phyloP scores from a whole-genome alignment of 257 asterid genomes.

The Leptodermis oblonga region DNA sequence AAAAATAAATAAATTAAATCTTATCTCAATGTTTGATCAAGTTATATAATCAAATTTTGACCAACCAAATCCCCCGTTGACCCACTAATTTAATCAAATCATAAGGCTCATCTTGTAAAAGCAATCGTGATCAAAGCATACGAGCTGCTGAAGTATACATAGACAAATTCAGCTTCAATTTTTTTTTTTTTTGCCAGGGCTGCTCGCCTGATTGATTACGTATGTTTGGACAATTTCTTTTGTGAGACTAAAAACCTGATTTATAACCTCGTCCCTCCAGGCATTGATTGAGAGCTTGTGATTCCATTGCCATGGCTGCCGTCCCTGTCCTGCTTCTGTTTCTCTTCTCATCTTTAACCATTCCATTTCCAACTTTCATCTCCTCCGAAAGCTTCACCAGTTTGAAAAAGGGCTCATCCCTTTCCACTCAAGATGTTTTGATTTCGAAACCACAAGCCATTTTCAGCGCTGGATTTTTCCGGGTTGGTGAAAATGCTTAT shows the following conservation, averaged over 20 bases:
- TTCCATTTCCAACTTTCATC: constrained; percentile 5
- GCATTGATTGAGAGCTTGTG: neutral
- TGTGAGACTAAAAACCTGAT: neutral
- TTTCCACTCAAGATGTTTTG: constrained; percentile 14
- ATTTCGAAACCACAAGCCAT: constrained; percentile 15
- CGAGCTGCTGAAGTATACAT: neutral
- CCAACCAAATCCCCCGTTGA: no score
- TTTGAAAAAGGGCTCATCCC: constrained; percentile 14
- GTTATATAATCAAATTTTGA: no score
- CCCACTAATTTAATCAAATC: no score
- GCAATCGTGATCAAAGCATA: no score
- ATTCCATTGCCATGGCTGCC: constrained; percentile 16
- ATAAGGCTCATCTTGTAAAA: no score
- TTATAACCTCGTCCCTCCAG: no score
- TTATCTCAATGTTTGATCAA: no score
- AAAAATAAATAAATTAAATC: no score
- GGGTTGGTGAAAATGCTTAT: constrained; percentile 26
- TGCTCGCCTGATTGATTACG: no score
- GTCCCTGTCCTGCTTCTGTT: neutral
- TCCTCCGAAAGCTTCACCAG: neutral
- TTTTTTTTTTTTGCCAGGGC: no score
- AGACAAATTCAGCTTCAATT: neutral
- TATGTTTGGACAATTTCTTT: neutral
- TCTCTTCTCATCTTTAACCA: constrained; percentile 9
- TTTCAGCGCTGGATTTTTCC: constrained; percentile 29